A percentile compares a stretch with the other conserved stretches of the same genome.
Conservation (phyloP, 2,329 filamentous ascomycete species). For the Periglandula ipomoeae region DNA sequence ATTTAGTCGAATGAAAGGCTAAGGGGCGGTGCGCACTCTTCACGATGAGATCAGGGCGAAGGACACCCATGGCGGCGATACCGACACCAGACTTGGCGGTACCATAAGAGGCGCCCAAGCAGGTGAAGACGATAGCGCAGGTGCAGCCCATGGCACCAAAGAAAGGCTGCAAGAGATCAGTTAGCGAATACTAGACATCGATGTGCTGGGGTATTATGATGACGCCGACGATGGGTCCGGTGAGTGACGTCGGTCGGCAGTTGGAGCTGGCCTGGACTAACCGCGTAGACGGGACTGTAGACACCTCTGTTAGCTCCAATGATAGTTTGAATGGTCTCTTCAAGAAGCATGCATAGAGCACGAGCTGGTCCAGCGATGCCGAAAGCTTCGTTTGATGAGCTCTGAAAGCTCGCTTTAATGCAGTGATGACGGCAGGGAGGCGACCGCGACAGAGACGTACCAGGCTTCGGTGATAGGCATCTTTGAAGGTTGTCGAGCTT, state of each 20-base stretch:
- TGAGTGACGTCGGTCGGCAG: constrained; percentile 22
- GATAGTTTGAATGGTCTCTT: constrained; percentile 4
- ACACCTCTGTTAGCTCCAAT: constrained; percentile 33
- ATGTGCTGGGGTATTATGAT: constrained; percentile 12
- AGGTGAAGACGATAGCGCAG: constrained; percentile 93
- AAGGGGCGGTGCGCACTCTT: constrained; percentile 65
- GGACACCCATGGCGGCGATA: constrained; percentile 96
- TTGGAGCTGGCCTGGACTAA: constrained; percentile 51
- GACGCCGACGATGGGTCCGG: constrained; percentile 11
- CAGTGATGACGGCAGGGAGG: constrained; percentile 19
- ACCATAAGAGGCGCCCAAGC: constrained; percentile 93
- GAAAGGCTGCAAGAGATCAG: constrained; percentile 55
- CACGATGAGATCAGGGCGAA: constrained; percentile 95
- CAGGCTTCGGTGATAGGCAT: constrained; percentile 70
- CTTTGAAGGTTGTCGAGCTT: constrained; percentile 34
- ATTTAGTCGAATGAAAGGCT: background rate
- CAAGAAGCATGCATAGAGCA: background rate
- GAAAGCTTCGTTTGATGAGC: constrained; percentile 21
- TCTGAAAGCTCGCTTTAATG: constrained; percentile 15
- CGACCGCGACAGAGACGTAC: constrained; percentile 48
- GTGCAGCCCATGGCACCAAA: constrained; percentile 98
- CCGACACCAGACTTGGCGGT: constrained; percentile 99
- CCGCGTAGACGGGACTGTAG: constrained; percentile 90
- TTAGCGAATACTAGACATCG: constrained; percentile 22
- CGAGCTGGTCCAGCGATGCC: constrained; percentile 14